Evolutionary conservation across 2,329 filamentous ascomycete genomes (phyloP).

Genomic region (Penicillium sp.): DNA sequence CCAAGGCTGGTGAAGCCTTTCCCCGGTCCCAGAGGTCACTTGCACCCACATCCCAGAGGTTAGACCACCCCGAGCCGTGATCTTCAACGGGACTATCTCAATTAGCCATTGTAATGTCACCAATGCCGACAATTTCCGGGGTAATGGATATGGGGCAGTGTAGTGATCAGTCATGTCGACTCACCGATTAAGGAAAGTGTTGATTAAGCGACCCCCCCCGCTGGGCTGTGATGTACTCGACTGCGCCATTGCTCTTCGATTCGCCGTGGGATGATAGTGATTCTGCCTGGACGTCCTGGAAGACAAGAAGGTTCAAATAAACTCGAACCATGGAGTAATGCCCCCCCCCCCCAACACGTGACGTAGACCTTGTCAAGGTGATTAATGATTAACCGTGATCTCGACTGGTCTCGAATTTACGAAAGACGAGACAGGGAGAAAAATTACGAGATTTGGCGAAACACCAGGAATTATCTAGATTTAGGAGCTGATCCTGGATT

Average conservation of each 20-base stretch:
- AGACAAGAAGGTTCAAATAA: background rate
- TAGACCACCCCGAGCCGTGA: conserved; percentile 13
- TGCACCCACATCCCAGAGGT: conserved; percentile 25
- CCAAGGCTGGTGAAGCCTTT: conserved; percentile 32
- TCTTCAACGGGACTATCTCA: conserved; percentile 3
- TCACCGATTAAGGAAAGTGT: conserved; percentile 6
- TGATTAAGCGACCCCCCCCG: background rate
- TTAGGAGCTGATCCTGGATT: background rate
- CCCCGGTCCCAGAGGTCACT: conserved; percentile 37
- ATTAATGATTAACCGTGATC: background rate
- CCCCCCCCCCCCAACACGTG: background rate
- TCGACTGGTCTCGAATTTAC: too few species aligned
- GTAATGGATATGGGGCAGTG: background rate
- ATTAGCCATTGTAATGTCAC: background rate
- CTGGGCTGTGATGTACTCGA: background rate
- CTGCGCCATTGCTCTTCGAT: background rate
- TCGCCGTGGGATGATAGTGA: background rate
- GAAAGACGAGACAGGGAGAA: background rate
- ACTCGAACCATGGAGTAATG: background rate
- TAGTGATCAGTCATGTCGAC: background rate
- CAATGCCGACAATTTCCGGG: background rate
- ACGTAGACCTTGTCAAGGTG: background rate
- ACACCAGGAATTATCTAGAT: background rate
- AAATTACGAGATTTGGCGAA: background rate
- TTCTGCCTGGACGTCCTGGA: too few species aligned